phyloP scores from a whole-genome alignment of 768 basidiomycete species.

The Boletus edulis region DNA sequence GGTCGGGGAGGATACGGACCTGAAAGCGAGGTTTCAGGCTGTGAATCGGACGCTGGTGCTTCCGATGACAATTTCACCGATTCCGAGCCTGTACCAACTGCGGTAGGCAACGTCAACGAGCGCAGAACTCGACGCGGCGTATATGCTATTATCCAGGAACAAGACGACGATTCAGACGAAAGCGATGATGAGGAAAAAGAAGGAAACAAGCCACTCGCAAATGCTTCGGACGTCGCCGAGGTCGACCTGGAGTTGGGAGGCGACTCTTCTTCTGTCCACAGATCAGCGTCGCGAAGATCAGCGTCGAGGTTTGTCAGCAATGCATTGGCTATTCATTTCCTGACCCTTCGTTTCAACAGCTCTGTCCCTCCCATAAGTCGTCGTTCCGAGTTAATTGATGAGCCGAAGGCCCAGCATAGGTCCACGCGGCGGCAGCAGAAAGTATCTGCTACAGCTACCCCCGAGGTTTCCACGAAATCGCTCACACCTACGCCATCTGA shows the following conservation, averaged over 20 bases:
- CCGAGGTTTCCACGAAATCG: slow-evolving; percentile 44
- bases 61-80: slow-evolving; percentile 34
- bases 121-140: slow-evolving; percentile 79
- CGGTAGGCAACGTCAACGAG: slow-evolving; percentile 66
- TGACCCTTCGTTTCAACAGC: slow-evolving; percentile 16
- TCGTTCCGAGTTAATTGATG: slow-evolving; percentile 28
- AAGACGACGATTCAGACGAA: slow-evolving; percentile 60
- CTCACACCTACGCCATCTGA: slow-evolving; percentile 34
- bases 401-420: slow-evolving; percentile 39
- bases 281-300: slow-evolving; percentile 27
- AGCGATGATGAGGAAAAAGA: slow-evolving; percentile 54
- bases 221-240: slow-evolving; percentile 45
- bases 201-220: slow-evolving; percentile 46
- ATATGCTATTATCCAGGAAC: slow-evolving; percentile 64
- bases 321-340: slow-evolving; percentile 1
- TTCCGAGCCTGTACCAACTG: slow-evolving; percentile 47
- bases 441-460: slow-evolving; percentile 40
- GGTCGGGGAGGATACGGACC: slow-evolving; percentile 69
- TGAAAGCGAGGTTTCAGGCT: slow-evolving; percentile 48
- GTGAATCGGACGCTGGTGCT: slow-evolving; percentile 43
- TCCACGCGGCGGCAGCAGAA: slow-evolving; percentile 60
- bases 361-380: slow-evolving; percentile 27
- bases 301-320: slow-evolving; percentile 23
- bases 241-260: slow-evolving; percentile 51
- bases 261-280: slow-evolving; percentile 19